phyloP scores from a whole-genome alignment of 2,329 filamentous ascomycete genomes.

The Rutstroemia sp. region DNA sequence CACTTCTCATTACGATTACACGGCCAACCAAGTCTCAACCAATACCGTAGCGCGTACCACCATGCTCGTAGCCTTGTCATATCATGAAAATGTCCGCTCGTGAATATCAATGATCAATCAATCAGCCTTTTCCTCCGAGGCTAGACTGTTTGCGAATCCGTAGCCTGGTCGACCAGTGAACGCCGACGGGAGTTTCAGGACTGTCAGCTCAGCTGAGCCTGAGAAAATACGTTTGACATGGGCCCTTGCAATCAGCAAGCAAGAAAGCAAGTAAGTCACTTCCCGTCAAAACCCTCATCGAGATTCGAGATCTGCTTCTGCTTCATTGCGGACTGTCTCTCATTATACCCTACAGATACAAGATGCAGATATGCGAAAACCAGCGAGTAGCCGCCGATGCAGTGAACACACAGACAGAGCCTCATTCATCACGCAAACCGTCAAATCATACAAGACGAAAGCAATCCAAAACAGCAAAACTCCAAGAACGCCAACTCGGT shows the following conservation, averaged over 20 bases:
- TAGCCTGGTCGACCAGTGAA: not conserved
- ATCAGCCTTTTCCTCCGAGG: not conserved
- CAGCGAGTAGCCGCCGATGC: not conserved
- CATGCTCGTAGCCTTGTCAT: not conserved
- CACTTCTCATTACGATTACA: not conserved
- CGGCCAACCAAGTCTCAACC: not conserved
- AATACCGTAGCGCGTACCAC: not conserved
- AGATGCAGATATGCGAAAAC: not conserved
- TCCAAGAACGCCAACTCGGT: not conserved
- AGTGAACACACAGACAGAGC: too few relatives aligned
- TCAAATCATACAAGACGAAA: not conserved
- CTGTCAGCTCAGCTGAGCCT: conserved; percentile 3
- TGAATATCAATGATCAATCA: too few relatives aligned
- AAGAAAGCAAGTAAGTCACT: not conserved
- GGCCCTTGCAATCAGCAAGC: not conserved
- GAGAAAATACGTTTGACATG: not conserved
- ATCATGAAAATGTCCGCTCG: too few relatives aligned
- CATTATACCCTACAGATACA: too few relatives aligned
- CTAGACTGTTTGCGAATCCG: not conserved
- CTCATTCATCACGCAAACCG: too few relatives aligned
- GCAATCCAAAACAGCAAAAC: not conserved
- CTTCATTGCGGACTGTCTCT: too few relatives aligned
- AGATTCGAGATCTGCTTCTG: too few relatives aligned
- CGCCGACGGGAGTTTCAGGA: not conserved
- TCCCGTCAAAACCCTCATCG: too few relatives aligned